Percentiles rank a stretch among this genome's conserved stretches.
Conservation (phyloP, 2,329 filamentous ascomycete genomes). For the Botrytis fragariae region DNA sequence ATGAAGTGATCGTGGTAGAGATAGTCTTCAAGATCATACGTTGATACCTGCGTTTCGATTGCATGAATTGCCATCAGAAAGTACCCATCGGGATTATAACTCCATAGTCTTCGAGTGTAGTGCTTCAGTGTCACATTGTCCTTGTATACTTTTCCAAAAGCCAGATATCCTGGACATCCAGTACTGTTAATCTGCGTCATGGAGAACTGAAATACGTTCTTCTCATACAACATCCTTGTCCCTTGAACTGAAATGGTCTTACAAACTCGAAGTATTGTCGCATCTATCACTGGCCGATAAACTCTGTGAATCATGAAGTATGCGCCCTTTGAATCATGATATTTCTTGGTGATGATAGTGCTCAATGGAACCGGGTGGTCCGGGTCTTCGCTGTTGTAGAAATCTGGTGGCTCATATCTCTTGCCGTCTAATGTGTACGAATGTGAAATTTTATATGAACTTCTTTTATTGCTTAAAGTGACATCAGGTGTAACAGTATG, state of each 20-base stretch:
- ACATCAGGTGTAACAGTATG: neutral
- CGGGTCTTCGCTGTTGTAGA: rapidly evolving
- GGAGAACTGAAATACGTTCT: neutral
- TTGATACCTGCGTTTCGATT: neutral
- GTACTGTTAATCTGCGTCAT: neutral
- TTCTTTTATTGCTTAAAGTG: neutral
- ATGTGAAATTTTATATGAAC: neutral
- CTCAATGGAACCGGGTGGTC: neutral
- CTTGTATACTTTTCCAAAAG: neutral
- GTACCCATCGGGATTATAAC: neutral
- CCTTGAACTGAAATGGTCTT: neutral
- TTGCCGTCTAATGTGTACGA: neutral
- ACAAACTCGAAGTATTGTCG: neutral
- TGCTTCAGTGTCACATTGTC: neutral
- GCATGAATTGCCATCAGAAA: neutral
- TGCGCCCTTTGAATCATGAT: neutral
- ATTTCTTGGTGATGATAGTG: neutral
- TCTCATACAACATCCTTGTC: neutral
- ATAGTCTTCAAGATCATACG: neutral
- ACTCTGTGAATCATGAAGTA: neutral
- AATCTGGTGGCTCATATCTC: neutral
- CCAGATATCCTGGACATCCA: neutral
- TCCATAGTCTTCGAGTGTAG: neutral
- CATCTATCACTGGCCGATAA: neutral
- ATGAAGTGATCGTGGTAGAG: neutral